Base-by-base conservation (phyloP, 2,329 filamentous ascomycete species). In the Paecilomyces sp. region DNA sequence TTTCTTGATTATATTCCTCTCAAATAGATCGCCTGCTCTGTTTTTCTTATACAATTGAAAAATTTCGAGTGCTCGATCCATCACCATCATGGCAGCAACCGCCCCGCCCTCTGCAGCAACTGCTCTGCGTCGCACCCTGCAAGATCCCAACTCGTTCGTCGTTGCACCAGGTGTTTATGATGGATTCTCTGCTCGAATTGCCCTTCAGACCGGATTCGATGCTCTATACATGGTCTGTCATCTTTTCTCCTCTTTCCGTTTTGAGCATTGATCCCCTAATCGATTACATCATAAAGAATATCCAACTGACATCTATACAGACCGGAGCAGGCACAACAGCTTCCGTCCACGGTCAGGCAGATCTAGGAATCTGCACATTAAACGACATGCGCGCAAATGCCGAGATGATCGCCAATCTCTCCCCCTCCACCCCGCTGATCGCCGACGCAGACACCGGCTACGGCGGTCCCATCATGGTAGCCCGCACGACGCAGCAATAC, bases 341-440 rank as follows among this genome's bases (percentile, higher is more conserved):
- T 56, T 81, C 79, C 1, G 70, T 75, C 4, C 74, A 81, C 36
- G 80, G 80, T 13, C 76, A 78, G 65, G 77, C 80, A 24, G 80
- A 83, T 63, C 68, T 83, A 8, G 80, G 78, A 24, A 77, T 83
- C 55, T 79, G 79, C 55, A 78, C 79, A 6, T 67, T 83, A 13
- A 77, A 80, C 57, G 80, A 83, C 62, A 83, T 83, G 81, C 75
- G 76, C 13, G 74, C 76, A 59, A 92, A 83, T 57, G 81, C 81
- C 7, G 79, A 79, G 62, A 83, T 82, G 80, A 79, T 83, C 57
- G 79, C 80, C 3, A 79, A 78, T 56, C 75, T 83, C 3, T 76
- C 80, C 41, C 79, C 80, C 0, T 72, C 73, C 33, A 77, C 73
- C 2, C 80, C 82, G 6, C 69, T 83, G 4, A 83, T 84, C 60